These are phyloP conservation scores for Astrothelium subdiscretum DNA, from an alignment of 495 filamentous ascomycete genomes.

Conservation along the genomic window DNA sequence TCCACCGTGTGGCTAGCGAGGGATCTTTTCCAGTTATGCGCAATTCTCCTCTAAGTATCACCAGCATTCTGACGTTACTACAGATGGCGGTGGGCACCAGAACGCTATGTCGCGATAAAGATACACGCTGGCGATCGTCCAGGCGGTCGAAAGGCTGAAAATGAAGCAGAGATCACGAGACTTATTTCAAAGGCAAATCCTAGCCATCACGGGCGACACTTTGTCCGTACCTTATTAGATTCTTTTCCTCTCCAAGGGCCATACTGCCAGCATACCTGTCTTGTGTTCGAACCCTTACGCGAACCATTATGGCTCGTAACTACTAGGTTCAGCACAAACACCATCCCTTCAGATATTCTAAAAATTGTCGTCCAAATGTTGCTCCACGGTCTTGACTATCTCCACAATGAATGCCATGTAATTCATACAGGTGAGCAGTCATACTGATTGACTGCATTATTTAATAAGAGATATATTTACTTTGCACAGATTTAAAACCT, in stretches of 20 bases:
- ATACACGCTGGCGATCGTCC: background rate
- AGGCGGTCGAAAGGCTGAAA: background rate
- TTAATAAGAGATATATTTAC: conserved; percentile 6
- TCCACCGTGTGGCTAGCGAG: conserved; percentile 36
- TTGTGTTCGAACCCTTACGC: conserved; percentile 11
- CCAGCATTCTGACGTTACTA: background rate
- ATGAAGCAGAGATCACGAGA: background rate
- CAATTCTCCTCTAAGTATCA: background rate
- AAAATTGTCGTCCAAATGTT: background rate
- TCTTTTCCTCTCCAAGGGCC: conserved; percentile 7
- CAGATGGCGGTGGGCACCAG: background rate
- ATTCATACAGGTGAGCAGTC: conserved; percentile 7
- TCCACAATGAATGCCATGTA: conserved; percentile 6
- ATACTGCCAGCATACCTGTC: conserved; percentile 6
- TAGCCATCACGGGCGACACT: conserved; percentile 3
- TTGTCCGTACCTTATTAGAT: background rate
- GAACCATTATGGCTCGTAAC: conserved; percentile 9
- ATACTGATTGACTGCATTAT: background rate
- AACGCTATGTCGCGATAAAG: conserved; percentile 4
- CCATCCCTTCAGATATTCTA: background rate
- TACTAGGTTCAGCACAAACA: background rate
- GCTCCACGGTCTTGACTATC: conserved; percentile 9
- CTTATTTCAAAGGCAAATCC: background rate
- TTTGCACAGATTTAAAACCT: conserved; percentile 33
- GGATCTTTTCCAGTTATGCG: conserved; percentile 12